A percentile compares a stretch with the other conserved stretches of the same genome.
Evolutionary conservation across 768 basidiomycete species (phyloP).

Genomic region (Mycena epipterygia): DNA sequence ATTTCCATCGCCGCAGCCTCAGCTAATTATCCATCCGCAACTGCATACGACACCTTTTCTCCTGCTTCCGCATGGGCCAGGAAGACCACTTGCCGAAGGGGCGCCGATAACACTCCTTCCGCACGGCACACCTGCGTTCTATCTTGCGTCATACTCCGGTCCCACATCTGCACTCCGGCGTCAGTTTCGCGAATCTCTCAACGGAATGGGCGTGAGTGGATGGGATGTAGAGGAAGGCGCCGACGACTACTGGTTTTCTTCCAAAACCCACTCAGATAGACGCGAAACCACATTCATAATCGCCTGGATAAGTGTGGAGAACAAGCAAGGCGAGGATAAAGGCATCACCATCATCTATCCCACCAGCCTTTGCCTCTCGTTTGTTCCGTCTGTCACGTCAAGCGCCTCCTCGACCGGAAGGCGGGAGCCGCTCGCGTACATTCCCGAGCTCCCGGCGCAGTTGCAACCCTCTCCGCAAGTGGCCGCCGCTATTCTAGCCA

Average conservation of each 20-base stretch:
- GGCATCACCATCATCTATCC: constrained; percentile 85
- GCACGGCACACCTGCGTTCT: constrained; percentile 80
- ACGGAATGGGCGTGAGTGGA: constrained; percentile 71
- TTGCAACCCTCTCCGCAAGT: constrained; percentile 67
- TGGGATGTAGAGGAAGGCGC: constrained; percentile 55
- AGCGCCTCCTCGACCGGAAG: constrained; percentile 47
- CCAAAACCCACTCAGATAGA: constrained; percentile 31
- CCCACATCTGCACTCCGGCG: constrained; percentile 71
- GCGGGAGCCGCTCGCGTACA: constrained; percentile 61
- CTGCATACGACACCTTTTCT: constrained; percentile 71
- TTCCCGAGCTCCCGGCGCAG: constrained; percentile 76
- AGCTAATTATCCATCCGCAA: constrained; percentile 76
- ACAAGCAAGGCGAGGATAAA: constrained; percentile 85
- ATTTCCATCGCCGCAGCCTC: constrained; percentile 45
- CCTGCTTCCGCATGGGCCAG: constrained; percentile 54
- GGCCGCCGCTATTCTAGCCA: constrained; percentile 50
- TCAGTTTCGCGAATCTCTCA: constrained; percentile 74
- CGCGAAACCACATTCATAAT: constrained; percentile 63
- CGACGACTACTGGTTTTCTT: constrained; percentile 35
- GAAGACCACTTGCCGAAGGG: constrained; percentile 65
- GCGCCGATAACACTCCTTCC: constrained; percentile 81
- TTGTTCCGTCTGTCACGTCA: constrained; percentile 52
- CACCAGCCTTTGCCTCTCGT: constrained; percentile 65
- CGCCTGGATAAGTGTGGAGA: constrained; percentile 82
- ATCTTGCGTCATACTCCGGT: constrained; percentile 77